Evolutionary conservation across 1,139 yeast species (phyloP), one percentile per base, ranked within the genome.

Genomic region (Eremothecium cymbalariae): DNA sequence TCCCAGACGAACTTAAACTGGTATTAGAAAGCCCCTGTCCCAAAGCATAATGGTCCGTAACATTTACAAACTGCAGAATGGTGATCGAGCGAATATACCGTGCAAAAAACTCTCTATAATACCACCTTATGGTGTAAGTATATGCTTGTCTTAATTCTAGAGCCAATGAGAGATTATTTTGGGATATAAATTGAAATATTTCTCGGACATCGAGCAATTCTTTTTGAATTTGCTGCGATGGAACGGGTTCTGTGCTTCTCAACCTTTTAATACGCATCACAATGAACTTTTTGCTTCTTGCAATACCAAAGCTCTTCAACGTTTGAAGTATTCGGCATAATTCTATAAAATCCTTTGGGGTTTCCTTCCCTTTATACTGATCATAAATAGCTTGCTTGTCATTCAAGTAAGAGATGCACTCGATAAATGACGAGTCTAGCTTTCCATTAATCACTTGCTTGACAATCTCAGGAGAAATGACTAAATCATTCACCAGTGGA

Each of bases 61-160:
- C 69, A 20, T 62, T 61, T 37, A 69, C 68, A 15, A 73, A 48
- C 35, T 67, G 72, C 39, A 82, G 59, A 42, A 76, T 75, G 42
- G 84, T 83, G 39, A 90, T 62, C 1, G 94, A 78, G 45, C 80
- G 73, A 34, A 80, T 62, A 57, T 88, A 90, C 46, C 90, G 76
- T 16, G 80, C 77, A 53, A 90, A 88, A 46, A 82, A 72, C 36
- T 81, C 70, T 40, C 70, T 68, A 55, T 90, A 90, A 61, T 90
- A 90, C 98, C 98, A 90, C 49, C 72, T 68, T 85, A 88, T 86
- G 2, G 97, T 88, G 51, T 75, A 78, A 8, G 78, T 63, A 54
- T 90, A 90, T 0, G 96, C 97, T 47, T 72, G 70, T 40, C 76
- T 70, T 28, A 90, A 66, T 47, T 85, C 94, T n/a, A 63, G 54